phyloP scores from a whole-genome alignment of 352 stramenopile species.

The Globisporangium cystogenes region DNA sequence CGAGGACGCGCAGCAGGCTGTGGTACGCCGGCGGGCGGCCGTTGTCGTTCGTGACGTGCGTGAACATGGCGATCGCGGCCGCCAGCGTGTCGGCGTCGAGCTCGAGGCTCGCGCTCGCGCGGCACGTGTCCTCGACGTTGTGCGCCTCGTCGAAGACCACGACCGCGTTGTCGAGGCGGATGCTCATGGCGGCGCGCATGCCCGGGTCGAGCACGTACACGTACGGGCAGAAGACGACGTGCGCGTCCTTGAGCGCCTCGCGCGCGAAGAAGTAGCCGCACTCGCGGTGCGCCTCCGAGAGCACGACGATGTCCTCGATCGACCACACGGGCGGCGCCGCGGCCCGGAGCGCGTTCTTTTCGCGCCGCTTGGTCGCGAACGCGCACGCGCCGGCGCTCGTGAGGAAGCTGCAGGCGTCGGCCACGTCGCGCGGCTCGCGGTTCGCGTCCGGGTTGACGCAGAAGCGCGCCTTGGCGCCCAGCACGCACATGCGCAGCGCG shows the following conservation, averaged over 20 bases:
- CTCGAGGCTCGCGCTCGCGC: slow-evolving; percentile 70
- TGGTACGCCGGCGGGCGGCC: slow-evolving; percentile 36
- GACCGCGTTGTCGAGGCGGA: slow-evolving; percentile 68
- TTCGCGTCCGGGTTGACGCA: slow-evolving; percentile 80
- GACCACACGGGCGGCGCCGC: slow-evolving; percentile 70
- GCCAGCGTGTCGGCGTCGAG: slow-evolving; percentile 44
- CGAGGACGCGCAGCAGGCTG: slow-evolving; percentile 52
- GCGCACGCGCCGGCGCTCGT: slow-evolving; percentile 44
- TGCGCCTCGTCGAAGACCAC: slow-evolving; percentile 84
- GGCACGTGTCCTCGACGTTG: slow-evolving; percentile 86
- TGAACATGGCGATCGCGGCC: slow-evolving; percentile 56
- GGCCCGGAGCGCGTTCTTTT: slow-evolving; percentile 40
- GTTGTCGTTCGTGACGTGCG: slow-evolving; percentile 57
- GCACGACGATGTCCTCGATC: slow-evolving; percentile 73
- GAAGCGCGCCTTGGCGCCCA: slow-evolving; percentile 78
- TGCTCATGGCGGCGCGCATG: slow-evolving; percentile 62
- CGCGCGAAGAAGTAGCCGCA: slow-evolving; percentile 74
- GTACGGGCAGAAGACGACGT: slow-evolving; percentile 86
- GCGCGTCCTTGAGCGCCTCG: slow-evolving; percentile 40
- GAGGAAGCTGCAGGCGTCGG: slow-evolving; percentile 69
- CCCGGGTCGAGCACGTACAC: slow-evolving; percentile 81
- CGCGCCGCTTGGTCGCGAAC: slow-evolving; percentile 51
- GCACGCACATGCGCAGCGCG: slow-evolving; percentile 67
- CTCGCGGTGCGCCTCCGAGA: slow-evolving; percentile 70
- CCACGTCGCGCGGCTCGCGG: slow-evolving; percentile 38